Evolutionary conservation across 495 filamentous ascomycete genomes (phyloP).

Genomic region (Bryoglossum gracile): DNA sequence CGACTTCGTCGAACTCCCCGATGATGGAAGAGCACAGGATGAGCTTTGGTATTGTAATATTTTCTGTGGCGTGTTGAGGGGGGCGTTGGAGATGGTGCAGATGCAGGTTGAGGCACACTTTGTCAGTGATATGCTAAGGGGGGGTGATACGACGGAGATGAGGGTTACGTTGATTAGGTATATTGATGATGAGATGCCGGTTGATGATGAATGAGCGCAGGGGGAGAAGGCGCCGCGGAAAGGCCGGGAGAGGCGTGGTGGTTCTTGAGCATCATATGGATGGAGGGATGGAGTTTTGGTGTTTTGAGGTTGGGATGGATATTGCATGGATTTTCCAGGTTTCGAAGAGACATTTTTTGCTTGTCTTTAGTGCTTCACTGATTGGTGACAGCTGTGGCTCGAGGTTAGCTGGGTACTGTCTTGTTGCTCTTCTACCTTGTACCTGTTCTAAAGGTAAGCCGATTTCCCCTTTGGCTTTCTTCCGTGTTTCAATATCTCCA

Average conservation of each 20-base stretch:
- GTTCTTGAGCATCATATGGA: background rate
- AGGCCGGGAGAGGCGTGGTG: too few species aligned
- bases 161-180: slow-evolving; percentile 85
- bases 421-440: too few species aligned
- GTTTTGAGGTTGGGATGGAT: slow-evolving; percentile 7
- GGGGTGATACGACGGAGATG: slow-evolving; percentile 97
- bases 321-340: too few species aligned
- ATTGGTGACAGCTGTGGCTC: too few species aligned
- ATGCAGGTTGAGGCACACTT: slow-evolving; percentile 99
- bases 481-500: too few species aligned
- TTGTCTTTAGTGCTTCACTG: too few species aligned
- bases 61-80: slow-evolving; percentile 84
- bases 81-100: slow-evolving; percentile 96
- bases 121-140: slow-evolving; percentile 86
- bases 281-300: slow-evolving; percentile 8
- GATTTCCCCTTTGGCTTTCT: too few species aligned
- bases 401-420: too few species aligned
- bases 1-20: slow-evolving; percentile 94
- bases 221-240: too few species aligned
- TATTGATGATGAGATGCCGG: slow-evolving; percentile 96
- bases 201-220: slow-evolving; percentile 93
- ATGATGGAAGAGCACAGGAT: slow-evolving; percentile 92
- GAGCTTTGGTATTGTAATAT: slow-evolving; percentile 99
- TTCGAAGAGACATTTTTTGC: too few species aligned
- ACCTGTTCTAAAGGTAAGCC: too few species aligned